These are phyloP conservation scores for Penicillium verrucosum DNA, from an alignment of 2,329 filamentous ascomycete species.

Conservation along the genomic window DNA sequence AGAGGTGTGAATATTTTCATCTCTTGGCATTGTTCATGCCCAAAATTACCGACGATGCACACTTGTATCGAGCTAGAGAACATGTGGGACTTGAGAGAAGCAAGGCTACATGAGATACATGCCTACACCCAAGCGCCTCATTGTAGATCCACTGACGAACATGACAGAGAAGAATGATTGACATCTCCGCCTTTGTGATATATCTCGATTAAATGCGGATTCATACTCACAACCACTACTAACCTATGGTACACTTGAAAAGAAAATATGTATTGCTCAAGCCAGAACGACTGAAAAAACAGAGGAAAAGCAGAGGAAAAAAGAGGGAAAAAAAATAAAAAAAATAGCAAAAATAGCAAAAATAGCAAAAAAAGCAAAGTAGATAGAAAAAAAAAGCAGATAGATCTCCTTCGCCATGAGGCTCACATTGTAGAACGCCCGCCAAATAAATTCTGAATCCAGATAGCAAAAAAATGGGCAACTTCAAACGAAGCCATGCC, in stretches of 20 bases:
- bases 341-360: neutral
- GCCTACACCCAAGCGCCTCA: neutral
- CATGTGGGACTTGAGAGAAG: neutral
- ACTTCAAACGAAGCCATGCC: constrained; percentile 6
- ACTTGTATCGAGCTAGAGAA: neutral
- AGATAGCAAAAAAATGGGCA: constrained; percentile 2
- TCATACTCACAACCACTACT: neutral
- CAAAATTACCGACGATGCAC: neutral
- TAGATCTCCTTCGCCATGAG: neutral
- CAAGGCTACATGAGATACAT: neutral
- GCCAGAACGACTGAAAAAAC: neutral
- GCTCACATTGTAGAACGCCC: neutral
- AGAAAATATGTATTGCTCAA: neutral
- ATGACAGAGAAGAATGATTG: constrained; percentile 6
- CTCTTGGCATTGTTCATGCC: constrained; percentile 1
- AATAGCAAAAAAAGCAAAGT: neutral
- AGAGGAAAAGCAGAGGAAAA: neutral
- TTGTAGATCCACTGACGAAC: constrained; percentile 5
- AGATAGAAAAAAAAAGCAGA: neutral
- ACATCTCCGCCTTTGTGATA: neutral
- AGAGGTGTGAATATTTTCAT: neutral
- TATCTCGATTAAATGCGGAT: neutral
- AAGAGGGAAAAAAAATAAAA: too few relatives aligned
- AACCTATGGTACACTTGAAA: constrained; percentile 13
- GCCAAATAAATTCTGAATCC: constrained; percentile 1